Conservation (phyloP, 805 yeast genomes). For the Lipomyces sp. region DNA sequence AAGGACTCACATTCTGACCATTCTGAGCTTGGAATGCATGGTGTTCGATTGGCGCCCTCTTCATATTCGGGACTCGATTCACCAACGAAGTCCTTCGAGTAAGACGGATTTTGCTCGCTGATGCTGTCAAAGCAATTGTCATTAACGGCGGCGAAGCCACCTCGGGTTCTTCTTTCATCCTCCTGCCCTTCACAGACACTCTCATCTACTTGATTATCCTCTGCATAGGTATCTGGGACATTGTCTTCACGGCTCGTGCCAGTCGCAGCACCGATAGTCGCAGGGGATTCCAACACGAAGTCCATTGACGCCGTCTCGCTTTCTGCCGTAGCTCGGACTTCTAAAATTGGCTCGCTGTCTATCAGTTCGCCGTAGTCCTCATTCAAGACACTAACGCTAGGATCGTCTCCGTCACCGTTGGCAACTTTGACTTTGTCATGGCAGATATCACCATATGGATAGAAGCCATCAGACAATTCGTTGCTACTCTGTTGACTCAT, state of each 20-base stretch:
- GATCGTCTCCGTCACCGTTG: neutral
- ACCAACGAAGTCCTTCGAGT: too few species aligned
- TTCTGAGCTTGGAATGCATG: conserved; percentile 22
- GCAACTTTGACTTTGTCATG: neutral
- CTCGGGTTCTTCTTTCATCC: neutral
- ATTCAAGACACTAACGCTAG: neutral
- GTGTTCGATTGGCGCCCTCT: neutral
- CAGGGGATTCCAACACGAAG: neutral
- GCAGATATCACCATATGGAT: neutral
- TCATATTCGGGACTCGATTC: neutral
- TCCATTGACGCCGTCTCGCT: neutral
- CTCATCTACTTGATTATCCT: neutral
- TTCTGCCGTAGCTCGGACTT: neutral
- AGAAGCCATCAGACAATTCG: neutral
- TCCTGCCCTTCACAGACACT: neutral
- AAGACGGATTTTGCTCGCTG: neutral
- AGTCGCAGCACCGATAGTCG: neutral
- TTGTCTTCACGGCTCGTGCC: neutral
- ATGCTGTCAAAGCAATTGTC: neutral
- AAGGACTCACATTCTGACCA: conserved; percentile 28
- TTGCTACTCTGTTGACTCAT: neutral
- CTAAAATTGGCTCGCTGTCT: neutral
- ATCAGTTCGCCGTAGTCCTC: neutral
- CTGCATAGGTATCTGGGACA: neutral
- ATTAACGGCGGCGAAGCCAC: neutral